Base-by-base conservation (phyloP, 2,329 filamentous ascomycete species). In the Fusarium humuli region DNA sequence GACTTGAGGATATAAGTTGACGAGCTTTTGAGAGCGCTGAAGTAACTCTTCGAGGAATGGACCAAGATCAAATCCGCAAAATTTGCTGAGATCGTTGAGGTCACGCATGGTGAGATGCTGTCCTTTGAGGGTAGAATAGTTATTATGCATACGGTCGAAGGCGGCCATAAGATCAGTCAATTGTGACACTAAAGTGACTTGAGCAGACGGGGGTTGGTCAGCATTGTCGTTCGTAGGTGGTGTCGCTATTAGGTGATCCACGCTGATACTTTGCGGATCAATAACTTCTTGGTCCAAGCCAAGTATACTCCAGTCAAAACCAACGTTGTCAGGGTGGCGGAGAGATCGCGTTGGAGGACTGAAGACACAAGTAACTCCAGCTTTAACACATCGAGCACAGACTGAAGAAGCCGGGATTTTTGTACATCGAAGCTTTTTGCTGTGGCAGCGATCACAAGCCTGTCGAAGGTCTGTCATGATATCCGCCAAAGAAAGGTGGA, bases 361-460 rank as follows among this genome's bases (percentile, higher is more conserved):
- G 69, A 83, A 85, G 46, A 82, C 59, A 61, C 83, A 85, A 8
- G 75, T 46, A 4, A 78, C 75, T 30, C 77, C 75, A 23, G 82
- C 82, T 67, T 81, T 84, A 23, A 76, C 66, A 65, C 83, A 85
- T 30, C 83, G 79, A 11, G 77, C 76, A 66, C 83, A 86, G 13
- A 73, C 71, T 8, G 73, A 58, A 29, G 77, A 77, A 1, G 79
- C 79, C 0, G 77, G 61, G 29, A 78, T 76, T 56, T 83, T 83
- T 7, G 81, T 80, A 53, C 83, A 86, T 72, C 79, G 79, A 14
- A 85, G 76, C 71, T 85, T 85, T 41, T 86, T 84, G 20, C 78
- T 77, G 63, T 85, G 83, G 42, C 84, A 85, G 42, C 83, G 76
- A 71, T 83, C 81, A 63, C 81, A 84, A 16, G 81, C 80, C 30